These are phyloP conservation scores for Paralagenidium karlingii DNA, from an alignment of 352 stramenopile genomes.

Conservation along the genomic window DNA sequence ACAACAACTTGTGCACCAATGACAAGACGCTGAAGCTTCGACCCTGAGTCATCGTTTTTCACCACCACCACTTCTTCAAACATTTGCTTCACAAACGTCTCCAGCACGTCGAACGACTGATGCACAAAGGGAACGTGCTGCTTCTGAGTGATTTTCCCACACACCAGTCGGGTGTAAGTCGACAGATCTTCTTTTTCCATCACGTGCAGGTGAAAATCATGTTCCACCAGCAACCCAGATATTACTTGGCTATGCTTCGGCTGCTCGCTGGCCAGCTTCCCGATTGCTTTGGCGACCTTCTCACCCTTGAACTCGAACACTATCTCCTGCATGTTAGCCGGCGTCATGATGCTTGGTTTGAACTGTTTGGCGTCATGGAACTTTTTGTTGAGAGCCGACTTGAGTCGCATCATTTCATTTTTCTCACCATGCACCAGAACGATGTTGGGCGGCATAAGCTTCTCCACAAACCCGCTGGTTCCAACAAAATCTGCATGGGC, in stretches of 20 bases:
- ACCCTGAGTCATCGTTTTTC: slow-evolving; percentile 11
- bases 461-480: slow-evolving; percentile 93
- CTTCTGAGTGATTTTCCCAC: slow-evolving; percentile 66
- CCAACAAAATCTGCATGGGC: slow-evolving; percentile 97
- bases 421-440: slow-evolving; percentile 96
- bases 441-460: slow-evolving; percentile 88
- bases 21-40: slow-evolving; percentile 37
- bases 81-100: slow-evolving; percentile 75
- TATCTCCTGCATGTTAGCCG: slow-evolving; percentile 81
- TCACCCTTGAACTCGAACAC: slow-evolving; percentile 81
- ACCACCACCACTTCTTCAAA: slow-evolving; percentile 56
- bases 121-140: slow-evolving; percentile 78
- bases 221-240: slow-evolving; percentile 71
- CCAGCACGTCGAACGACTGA: slow-evolving; percentile 66
- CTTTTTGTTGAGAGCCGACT: slow-evolving; percentile 85
- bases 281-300: slow-evolving; percentile 82
- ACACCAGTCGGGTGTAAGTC: slow-evolving; percentile 77
- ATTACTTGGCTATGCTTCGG: slow-evolving; percentile 70
- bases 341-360: slow-evolving; percentile 67
- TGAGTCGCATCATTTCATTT: slow-evolving; percentile 96
- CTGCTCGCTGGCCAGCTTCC: slow-evolving; percentile 48
- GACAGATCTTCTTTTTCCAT: slow-evolving; percentile 79
- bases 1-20: slow-evolving; percentile 64
- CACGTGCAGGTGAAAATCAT: slow-evolving; percentile 75
- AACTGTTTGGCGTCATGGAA: slow-evolving; percentile 82